Base-by-base conservation (phyloP, 2,329 filamentous ascomycete genomes). In the Aspergillus quadrilineatus region DNA sequence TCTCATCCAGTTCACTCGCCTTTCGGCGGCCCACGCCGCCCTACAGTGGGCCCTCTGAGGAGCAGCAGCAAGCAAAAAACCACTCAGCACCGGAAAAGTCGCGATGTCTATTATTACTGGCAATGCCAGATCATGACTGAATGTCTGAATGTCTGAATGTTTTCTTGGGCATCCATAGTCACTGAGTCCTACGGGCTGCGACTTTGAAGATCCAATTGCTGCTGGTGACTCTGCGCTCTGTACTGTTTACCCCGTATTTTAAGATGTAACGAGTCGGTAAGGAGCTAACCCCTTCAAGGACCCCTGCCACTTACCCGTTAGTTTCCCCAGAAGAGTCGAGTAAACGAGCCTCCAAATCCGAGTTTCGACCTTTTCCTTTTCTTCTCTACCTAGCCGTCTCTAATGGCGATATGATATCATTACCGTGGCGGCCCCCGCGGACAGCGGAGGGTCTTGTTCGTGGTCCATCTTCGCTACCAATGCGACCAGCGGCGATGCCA, bases 11-110 rank as follows among this genome's bases (percentile, higher is more conserved):
- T 56, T 57, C 54, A 55, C 59, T 55, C 53, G 53, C 52, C 26
- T 64, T 65, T 50, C 51, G 50, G 51, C 60, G 60, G 61, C 55
- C 57, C 61, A 63, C 60, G 60, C 62, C 60, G 62, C 59, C 60
- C 53, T 52, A 55, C 60, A 50, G 63, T 64, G 63, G 63, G 58
- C 60, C 58, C 51, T 50, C 57, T 54, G 55, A 46, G 58, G 49
- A 47, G 34, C 34, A 12, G 10, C 6, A 39, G 51, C 26, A 37
- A 39, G 51, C 52, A 45, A 30, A 29, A 48, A 50, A 39, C 51
- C 47, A 59, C 56, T 41, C 48, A 47, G 39, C 47, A 8, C 14
- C 29, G 28, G 32, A 42, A 39, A 50, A 54, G 37, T 41, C 15
- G 8, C 17, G 44, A 42, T 50, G 14, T 36, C 47, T 50, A 54